phyloP scores from a whole-genome alignment of 768 basidiomycete species.

The Dictyophora rubrovolvata region DNA sequence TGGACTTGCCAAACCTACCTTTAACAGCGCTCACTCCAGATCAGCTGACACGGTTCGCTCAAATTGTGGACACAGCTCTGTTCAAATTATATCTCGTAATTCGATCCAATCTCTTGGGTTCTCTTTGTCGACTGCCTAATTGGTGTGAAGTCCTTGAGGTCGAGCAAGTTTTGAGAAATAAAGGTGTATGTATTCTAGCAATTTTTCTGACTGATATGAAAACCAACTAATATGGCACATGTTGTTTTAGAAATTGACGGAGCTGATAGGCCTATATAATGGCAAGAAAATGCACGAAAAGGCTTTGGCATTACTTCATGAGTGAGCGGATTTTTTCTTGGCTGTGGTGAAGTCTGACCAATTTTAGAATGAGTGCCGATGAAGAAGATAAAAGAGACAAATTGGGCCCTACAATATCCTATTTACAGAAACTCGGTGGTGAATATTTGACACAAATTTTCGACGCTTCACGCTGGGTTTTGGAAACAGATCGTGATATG shows the following conservation, averaged over 20 bases:
- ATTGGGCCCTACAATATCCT: conserved; percentile 73
- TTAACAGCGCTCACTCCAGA: conserved; percentile 66
- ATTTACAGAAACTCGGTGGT: conserved; percentile 83
- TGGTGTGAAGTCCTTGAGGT: conserved; percentile 97
- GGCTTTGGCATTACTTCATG: conserved; percentile 71
- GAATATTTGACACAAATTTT: conserved; percentile 77
- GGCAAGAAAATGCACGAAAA: conserved; percentile 94
- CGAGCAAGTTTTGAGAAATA: conserved; percentile 71
- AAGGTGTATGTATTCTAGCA: conserved; percentile 42
- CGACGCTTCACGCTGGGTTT: conserved; percentile 74
- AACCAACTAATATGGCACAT: too few relatives aligned
- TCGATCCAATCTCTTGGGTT: conserved; percentile 69
- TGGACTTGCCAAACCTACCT: conserved; percentile 66
- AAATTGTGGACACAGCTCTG: conserved; percentile 90
- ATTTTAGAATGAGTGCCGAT: conserved; percentile 62
- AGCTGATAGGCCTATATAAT: conserved; percentile 84
- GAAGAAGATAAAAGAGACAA: conserved; percentile 73
- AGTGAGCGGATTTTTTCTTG: conserved; percentile 41
- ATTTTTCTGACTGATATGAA: neutral
- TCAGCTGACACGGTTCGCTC: conserved; percentile 79
- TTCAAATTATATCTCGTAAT: conserved; percentile 88
- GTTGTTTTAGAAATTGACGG: conserved; percentile 69
- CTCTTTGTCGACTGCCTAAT: conserved; percentile 82
- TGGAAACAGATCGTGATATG: conserved; percentile 59
- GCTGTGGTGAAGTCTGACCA: neutral